These are phyloP conservation scores for Anthracocystis walkeri DNA, from an alignment of 1,284 basidiomycete species.

Conservation along the genomic window DNA sequence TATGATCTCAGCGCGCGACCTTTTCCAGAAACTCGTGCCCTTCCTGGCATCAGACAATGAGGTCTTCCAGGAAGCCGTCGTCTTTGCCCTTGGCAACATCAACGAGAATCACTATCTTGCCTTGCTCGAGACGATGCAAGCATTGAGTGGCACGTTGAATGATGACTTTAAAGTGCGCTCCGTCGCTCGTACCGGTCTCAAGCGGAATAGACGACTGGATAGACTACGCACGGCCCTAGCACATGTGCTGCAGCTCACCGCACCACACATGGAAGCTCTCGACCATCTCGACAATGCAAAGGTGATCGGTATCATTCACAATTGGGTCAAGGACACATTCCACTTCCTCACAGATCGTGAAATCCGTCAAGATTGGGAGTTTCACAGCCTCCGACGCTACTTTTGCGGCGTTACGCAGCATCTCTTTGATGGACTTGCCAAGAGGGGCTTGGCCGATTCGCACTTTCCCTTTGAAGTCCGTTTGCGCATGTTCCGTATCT, in stretches of 20 bases:
- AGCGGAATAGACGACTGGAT: slow-evolving; percentile 79
- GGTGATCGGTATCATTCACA: slow-evolving; percentile 82
- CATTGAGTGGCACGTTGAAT: slow-evolving; percentile 83
- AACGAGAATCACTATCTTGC: slow-evolving; percentile 81
- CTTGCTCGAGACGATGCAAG: slow-evolving; percentile 84
- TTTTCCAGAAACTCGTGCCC: slow-evolving; percentile 87
- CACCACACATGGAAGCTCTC: slow-evolving; percentile 80
- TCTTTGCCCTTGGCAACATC: slow-evolving; percentile 87
- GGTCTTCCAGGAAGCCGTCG: slow-evolving; percentile 84
- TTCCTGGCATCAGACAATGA: slow-evolving; percentile 88
- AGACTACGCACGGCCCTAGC: slow-evolving; percentile 89
- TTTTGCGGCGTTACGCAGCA: slow-evolving; percentile 90
- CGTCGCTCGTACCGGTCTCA: slow-evolving; percentile 44
- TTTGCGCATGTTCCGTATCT: slow-evolving; percentile 83
- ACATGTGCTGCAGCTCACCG: slow-evolving; percentile 87
- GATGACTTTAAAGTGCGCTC: slow-evolving; percentile 76
- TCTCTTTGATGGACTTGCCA: slow-evolving; percentile 82
- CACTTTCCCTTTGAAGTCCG: slow-evolving; percentile 83
- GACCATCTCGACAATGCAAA: slow-evolving; percentile 77
- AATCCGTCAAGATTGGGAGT: slow-evolving; percentile 80
- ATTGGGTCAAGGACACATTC: slow-evolving; percentile 86
- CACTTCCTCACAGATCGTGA: slow-evolving; percentile 79
- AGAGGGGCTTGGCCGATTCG: slow-evolving; percentile 79
- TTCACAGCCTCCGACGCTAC: slow-evolving; percentile 85
- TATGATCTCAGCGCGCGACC: slow-evolving; percentile 78